Evolutionary conservation across 768 basidiomycete species (phyloP), one percentile per base, ranked within the genome.

Genomic region (Podaxis sp.): DNA sequence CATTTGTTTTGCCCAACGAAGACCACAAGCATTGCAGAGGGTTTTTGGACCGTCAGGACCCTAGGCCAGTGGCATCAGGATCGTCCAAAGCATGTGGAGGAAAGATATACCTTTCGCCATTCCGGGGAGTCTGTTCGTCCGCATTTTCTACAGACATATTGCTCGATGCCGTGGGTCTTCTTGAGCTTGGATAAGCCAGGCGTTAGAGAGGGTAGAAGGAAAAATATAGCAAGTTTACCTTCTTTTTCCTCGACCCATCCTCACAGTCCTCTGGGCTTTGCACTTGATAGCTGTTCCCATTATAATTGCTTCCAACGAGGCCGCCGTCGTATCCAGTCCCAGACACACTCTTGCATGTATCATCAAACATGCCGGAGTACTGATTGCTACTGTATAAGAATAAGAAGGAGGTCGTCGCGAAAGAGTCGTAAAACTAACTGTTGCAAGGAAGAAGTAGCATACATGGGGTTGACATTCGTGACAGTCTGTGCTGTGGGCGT

Each of bases 51-150:
- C 96, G 57, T 85, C 80, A 1, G 96, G 96, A 10, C 96, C 96
- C 91, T 91, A 64, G 4, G 48, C 35, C 54, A 62, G 35, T 61
- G 56, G 11, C 27, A 47, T 61, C 4, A 59, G 46, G 25, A 25
- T 61, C 37, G 50, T 59, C 23, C n/a, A 35, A 50, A 37, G 60
- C 4, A 23, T 27, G 13, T 4, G 7, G 21, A 56, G 54, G 63
- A 10, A 48, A n/a, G 47, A 46, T 36, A 21, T 25, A 77, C 92
- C 82, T 94, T 95, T 67, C 96, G 84, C 96, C 96, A 99, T 75
- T 99, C 96, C 0, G 97, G 95, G 44, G 93, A 95, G 73, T 95
- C 93, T 1, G 95, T 98, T 61, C 93, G 82, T 16, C 97, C 97
- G 67, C 96, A 99, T 13, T 89, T 93, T 35, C 91, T 81, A 68